Conservation (phyloP, 306 rosid species). For the Alnus glutinosa region DNA sequence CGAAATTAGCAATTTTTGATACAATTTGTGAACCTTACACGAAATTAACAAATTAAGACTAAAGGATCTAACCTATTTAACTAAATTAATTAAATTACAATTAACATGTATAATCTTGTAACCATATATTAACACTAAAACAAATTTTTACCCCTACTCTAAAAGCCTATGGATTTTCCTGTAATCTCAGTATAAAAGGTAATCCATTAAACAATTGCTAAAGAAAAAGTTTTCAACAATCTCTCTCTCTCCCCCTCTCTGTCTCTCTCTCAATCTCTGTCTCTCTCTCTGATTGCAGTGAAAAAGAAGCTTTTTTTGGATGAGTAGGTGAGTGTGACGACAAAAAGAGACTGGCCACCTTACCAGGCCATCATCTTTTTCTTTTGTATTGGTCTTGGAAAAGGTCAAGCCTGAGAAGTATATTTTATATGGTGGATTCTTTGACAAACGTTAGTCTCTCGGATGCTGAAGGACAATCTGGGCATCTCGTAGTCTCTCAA, state of each 20-base stretch:
- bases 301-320: conserved; percentile 41
- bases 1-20: too few species aligned
- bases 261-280: too few species aligned
- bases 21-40: too few species aligned
- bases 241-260: not conserved
- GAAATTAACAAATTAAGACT: too few species aligned
- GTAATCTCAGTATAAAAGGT: conserved; percentile 24
- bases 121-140: too few species aligned
- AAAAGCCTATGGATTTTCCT: conserved; percentile 6
- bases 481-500: conserved; percentile 55
- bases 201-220: not conserved
- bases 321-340: conserved; percentile 48
- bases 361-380: conserved; percentile 53
- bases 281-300: conserved; percentile 12
- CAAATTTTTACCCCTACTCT: too few species aligned
- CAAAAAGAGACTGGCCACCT: conserved; percentile 41
- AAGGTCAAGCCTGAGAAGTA: conserved; percentile 50
- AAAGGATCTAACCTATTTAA: too few species aligned
- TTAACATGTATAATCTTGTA: too few species aligned
- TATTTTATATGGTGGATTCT: conserved; percentile 64
- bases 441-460: conserved; percentile 80
- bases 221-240: conserved; percentile 8
- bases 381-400: conserved; percentile 52
- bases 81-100: too few species aligned
- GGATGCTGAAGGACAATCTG: conserved; percentile 70